phyloP scores from a whole-genome alignment of 2,329 filamentous ascomycete genomes.

The Myriosclerotinia curreyana region DNA sequence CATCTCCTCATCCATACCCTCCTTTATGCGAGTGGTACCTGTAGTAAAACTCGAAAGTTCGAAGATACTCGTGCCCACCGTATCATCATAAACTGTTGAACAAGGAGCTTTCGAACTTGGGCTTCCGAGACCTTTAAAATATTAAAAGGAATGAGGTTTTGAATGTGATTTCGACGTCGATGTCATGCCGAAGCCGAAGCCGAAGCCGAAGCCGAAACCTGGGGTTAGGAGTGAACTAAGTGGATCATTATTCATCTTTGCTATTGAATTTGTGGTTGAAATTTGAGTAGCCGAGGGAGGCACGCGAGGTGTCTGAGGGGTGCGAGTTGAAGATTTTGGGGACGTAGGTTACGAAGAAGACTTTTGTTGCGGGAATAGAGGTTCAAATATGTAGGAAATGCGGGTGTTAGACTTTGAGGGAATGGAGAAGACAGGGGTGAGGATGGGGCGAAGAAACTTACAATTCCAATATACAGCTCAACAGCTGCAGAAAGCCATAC shows the following conservation, averaged over 20 bases:
- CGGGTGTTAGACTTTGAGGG: background rate
- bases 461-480: conserved; percentile 45
- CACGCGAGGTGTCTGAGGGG: background rate
- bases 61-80: background rate
- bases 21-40: background rate
- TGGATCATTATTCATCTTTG: background rate
- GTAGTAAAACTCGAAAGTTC: background rate
- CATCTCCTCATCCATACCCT: background rate
- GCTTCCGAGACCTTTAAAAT: background rate
- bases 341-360: conserved; percentile 44
- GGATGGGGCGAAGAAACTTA: conserved; percentile 16
- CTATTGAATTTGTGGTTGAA: background rate
- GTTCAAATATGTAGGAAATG: conserved; percentile 42
- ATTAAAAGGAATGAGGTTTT: background rate
- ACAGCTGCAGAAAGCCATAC: conserved; percentile 42
- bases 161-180: background rate
- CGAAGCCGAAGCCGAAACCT: too few species aligned
- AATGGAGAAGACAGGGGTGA: too few species aligned
- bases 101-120: background rate
- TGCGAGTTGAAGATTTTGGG: conserved; percentile 28
- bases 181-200: background rate
- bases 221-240: too few species aligned
- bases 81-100: too few species aligned
- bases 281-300: background rate
- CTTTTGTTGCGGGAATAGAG: conserved; percentile 45